These are phyloP conservation scores for Termitomyces sp. DNA, from an alignment of 768 basidiomycete genomes.

Conservation along the genomic window DNA sequence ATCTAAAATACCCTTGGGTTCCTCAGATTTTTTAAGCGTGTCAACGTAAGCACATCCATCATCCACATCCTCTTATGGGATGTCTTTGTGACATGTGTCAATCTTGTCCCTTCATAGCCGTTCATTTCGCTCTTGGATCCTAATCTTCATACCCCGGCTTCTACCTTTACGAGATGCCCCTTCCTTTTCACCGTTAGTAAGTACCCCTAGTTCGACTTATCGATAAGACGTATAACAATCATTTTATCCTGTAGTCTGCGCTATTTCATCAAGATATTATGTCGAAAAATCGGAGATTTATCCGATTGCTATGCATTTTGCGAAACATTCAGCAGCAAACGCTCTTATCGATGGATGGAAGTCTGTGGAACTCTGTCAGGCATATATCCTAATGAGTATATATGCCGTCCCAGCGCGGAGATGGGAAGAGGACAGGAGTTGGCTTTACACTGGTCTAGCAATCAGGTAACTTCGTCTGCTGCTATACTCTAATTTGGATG, in stretches of 20 bases:
- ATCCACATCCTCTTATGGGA: no score
- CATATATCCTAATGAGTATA: constrained; percentile 83
- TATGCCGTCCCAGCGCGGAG: constrained; percentile 73
- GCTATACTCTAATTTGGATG: not conserved
- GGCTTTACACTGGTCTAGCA: constrained; percentile 85
- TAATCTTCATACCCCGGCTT: constrained; percentile 71
- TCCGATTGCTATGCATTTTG: constrained; percentile 85
- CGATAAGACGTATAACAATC: not conserved
- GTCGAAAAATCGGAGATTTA: constrained; percentile 78
- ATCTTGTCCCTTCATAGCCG: constrained; percentile 29
- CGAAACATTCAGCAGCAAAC: constrained; percentile 75
- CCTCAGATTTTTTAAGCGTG: constrained; percentile 61
- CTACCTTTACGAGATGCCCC: constrained; percentile 78
- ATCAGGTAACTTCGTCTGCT: constrained; percentile 44
- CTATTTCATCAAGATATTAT: constrained; percentile 80
- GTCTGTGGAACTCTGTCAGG: constrained; percentile 86
- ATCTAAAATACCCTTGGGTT: constrained; percentile 1
- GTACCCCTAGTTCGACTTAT: constrained; percentile 19
- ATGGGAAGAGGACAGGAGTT: constrained; percentile 90
- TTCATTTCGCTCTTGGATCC: constrained; percentile 77
- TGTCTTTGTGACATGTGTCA: not conserved
- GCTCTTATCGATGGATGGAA: constrained; percentile 79
- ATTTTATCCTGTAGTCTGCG: constrained; percentile 52
- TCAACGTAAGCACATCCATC: constrained; percentile 50
- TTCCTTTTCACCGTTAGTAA: constrained; percentile 86